Evolutionary conservation across 805 yeast genomes (phyloP).

Genomic region (Scheffersomyces ergatensis): DNA sequence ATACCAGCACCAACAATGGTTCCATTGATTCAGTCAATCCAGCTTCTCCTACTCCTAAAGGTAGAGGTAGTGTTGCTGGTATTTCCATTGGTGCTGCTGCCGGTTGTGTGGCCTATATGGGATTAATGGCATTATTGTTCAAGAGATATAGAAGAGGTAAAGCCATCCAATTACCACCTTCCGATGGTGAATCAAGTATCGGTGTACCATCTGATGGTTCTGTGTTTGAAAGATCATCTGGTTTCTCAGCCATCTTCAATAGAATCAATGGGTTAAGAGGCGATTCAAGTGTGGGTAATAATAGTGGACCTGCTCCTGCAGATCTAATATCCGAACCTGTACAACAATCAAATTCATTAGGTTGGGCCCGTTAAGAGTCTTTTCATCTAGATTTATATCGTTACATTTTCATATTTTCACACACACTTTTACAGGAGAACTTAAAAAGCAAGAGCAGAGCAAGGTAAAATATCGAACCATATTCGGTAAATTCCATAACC

Average conservation of each 20-base stretch:
- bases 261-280: constrained; percentile 19
- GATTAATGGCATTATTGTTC: constrained; percentile 54
- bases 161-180: constrained; percentile 35
- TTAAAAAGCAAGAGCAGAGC: too few species aligned
- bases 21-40: constrained; percentile 28
- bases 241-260: constrained; percentile 26
- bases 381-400: too few species aligned
- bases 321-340: constrained; percentile 66
- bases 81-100: constrained; percentile 79
- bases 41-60: constrained; percentile 18
- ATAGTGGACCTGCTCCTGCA: constrained; percentile 28
- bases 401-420: too few species aligned
- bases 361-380: constrained; percentile 47
- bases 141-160: constrained; percentile 47
- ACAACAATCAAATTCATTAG: constrained; percentile 67
- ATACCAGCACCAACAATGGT: constrained; percentile 16
- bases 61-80: constrained; percentile 60
- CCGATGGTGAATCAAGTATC: constrained; percentile 37
- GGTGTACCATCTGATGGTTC: constrained; percentile 17
- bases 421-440: too few species aligned
- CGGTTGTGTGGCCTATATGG: constrained; percentile 69
- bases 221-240: constrained; percentile 15
- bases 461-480: too few species aligned
- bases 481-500: too few species aligned
- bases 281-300: constrained; percentile 13